Percentiles rank a stretch among this genome's conserved stretches.
Conservation (phyloP, 1,139 yeast genomes). For the Suhomyces taliae region DNA sequence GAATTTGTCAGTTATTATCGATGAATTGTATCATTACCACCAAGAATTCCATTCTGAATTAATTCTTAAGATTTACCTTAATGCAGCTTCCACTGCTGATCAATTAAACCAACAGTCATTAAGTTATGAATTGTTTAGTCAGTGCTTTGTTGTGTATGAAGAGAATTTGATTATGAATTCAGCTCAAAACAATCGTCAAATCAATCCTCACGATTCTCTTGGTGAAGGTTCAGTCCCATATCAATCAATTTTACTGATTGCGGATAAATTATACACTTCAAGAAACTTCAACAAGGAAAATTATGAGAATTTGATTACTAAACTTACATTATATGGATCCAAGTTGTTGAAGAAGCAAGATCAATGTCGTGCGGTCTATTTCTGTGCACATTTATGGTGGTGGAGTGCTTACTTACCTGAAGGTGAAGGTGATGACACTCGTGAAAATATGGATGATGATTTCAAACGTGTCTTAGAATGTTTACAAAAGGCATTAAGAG, state of each 20-base stretch:
- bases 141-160: conserved; percentile 84
- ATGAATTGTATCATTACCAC: conserved; percentile 59
- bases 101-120: conserved; percentile 56
- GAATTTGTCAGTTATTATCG: conserved; percentile 68
- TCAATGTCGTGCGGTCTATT: conserved; percentile 87
- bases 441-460: conserved; percentile 24
- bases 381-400: conserved; percentile 95
- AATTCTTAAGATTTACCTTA: conserved; percentile 51
- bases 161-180: conserved; percentile 50
- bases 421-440: conserved; percentile 7
- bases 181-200: conserved; percentile 16
- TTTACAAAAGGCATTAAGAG: conserved; percentile 67
- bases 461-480: conserved; percentile 50
- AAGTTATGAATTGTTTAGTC: conserved; percentile 87
- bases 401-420: conserved; percentile 54
- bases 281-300: conserved; percentile 61
- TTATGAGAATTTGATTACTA: conserved; percentile 79
- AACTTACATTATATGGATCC: conserved; percentile 85
- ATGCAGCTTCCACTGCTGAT: conserved; percentile 72
- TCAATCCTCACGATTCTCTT: conserved; percentile 39
- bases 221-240: conserved; percentile 41
- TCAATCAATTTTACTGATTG: conserved; percentile 46
- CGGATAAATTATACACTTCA: conserved; percentile 61
- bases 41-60: conserved; percentile 49
- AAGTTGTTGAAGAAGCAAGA: conserved; percentile 88